phyloP scores from a whole-genome alignment of 352 stramenopile genomes.

The Phytophthora multivora region DNA sequence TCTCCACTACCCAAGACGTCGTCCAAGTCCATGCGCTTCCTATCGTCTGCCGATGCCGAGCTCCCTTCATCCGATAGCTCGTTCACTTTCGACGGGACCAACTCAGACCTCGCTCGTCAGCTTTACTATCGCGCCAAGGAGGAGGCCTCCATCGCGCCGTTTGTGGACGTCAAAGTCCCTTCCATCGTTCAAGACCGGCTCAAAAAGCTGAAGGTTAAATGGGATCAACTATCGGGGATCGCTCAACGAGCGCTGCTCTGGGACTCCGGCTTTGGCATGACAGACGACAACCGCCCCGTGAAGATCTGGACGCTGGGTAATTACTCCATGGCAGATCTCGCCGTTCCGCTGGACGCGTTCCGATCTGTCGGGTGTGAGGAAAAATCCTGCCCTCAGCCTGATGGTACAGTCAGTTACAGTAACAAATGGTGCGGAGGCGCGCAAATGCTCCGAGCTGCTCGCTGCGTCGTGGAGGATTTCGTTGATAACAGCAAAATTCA shows the following conservation, averaged over 20 bases:
- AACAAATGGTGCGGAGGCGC: conserved; percentile 18
- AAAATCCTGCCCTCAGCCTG: conserved; percentile 16
- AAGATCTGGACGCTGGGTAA: conserved; percentile 22
- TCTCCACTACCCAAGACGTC: conserved; percentile 2
- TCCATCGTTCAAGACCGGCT: background rate
- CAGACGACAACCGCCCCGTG: conserved; percentile 1
- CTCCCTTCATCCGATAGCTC: background rate
- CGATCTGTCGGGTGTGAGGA: conserved; percentile 6
- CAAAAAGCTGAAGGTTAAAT: background rate
- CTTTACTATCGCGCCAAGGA: conserved; percentile 20
- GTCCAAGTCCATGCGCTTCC: background rate
- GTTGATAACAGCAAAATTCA: conserved; percentile 1
- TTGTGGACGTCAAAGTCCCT: conserved; percentile 4
- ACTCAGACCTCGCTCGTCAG: conserved; percentile 32
- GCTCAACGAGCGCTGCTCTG: conserved; percentile 31
- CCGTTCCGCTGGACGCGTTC: conserved; percentile 14
- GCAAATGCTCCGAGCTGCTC: conserved; percentile 19
- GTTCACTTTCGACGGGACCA: conserved; percentile 32
- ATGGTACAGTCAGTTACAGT: conserved; percentile 14
- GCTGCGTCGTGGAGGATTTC: conserved; percentile 23
- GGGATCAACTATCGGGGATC: conserved; percentile 13
- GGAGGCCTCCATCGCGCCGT: background rate
- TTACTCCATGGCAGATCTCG: conserved; percentile 22
- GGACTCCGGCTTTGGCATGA: conserved; percentile 24
- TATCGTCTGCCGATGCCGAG: background rate